Conservation (phyloP, 2,329 filamentous ascomycete genomes). For the Stylonectria norvegica region DNA sequence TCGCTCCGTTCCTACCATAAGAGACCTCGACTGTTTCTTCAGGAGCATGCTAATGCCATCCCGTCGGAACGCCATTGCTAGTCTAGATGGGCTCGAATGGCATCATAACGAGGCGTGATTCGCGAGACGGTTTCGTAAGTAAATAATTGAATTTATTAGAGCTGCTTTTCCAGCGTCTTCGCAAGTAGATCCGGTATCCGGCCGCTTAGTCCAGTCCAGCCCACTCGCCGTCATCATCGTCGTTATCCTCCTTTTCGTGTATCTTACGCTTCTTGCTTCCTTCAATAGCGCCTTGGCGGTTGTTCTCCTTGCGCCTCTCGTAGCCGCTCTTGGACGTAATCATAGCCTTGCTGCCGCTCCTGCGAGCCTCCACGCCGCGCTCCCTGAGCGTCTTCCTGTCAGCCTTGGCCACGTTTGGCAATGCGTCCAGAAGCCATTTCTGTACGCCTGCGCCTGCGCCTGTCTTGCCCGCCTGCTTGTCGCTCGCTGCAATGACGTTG, state of each 20-base stretch:
- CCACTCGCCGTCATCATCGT: constrained; percentile 42
- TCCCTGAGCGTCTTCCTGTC: constrained; percentile 80
- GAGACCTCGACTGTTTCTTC: no score
- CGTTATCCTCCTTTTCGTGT: constrained; percentile 21
- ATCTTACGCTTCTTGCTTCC: constrained; percentile 56
- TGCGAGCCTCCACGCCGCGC: constrained; percentile 72
- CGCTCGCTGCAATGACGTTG: constrained; percentile 82
- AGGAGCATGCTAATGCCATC: no score
- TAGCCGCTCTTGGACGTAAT: constrained; percentile 84
- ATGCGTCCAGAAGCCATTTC: constrained; percentile 82
- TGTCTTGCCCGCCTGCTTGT: constrained; percentile 62
- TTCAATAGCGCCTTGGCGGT: constrained; percentile 59
- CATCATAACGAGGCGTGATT: no score
- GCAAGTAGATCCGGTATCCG: no score
- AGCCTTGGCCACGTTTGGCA: constrained; percentile 80
- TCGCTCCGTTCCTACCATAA: no score
- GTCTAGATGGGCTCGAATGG: no score
- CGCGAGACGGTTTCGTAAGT: no score
- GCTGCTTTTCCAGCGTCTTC: no score
- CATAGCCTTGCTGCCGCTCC: constrained; percentile 47
- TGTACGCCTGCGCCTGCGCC: constrained; percentile 60
- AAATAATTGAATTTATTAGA: no score
- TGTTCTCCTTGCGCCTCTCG: constrained; percentile 67
- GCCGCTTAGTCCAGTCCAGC: constrained; percentile 38
- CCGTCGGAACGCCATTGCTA: no score